Evolutionary conservation across 257 asterid species (phyloP).

Genomic region (Solanum medicagineum): DNA sequence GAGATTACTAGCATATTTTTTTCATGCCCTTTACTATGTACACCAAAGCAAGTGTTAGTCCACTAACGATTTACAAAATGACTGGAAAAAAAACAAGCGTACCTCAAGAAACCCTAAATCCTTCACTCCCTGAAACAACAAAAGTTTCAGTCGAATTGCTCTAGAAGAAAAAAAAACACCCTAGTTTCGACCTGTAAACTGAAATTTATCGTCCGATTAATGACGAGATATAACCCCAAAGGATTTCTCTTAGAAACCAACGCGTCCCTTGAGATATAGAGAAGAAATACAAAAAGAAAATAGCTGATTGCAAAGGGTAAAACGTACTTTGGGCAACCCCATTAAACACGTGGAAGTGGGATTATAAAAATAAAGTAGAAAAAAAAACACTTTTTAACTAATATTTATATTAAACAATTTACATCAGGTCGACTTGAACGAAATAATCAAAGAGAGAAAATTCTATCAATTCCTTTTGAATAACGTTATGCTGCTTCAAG

Average conservation of each 20-base stretch:
- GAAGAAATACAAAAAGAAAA: neutral
- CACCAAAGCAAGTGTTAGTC: neutral
- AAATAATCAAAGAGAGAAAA: too few relatives aligned
- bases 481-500: too few relatives aligned
- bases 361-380: neutral
- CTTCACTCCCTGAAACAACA: neutral
- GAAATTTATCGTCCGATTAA: neutral
- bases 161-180: neutral
- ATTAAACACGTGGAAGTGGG: neutral
- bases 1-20: neutral
- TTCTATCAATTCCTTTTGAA: too few relatives aligned
- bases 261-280: neutral
- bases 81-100: neutral
- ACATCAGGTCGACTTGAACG: too few relatives aligned
- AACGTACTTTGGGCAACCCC: neutral
- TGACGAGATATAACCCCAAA: neutral
- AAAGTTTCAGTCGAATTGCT: neutral
- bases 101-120: neutral
- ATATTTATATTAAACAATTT: too few relatives aligned
- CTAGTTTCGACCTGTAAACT: neutral
- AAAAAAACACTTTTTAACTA: neutral
- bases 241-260: neutral
- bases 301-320: neutral
- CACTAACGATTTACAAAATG: neutral
- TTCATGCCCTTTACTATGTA: neutral